Percentiles rank a stretch among this genome's conserved stretches.
phyloP scores from a whole-genome alignment of 257 asterid species.

The Solanum tarijense region DNA sequence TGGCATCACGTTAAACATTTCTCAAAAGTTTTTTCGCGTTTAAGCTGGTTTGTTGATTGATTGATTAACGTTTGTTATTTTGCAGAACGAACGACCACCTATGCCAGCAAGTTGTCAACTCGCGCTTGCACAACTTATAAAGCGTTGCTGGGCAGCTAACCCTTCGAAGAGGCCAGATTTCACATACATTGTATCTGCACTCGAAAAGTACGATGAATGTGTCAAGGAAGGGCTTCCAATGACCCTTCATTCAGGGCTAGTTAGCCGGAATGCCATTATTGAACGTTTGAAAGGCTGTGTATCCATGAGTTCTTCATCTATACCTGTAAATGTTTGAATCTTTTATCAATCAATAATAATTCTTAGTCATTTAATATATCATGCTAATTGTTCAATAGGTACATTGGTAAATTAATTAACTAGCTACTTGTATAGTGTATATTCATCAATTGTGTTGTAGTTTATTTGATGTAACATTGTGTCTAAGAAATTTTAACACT shows the following conservation, averaged over 20 bases:
- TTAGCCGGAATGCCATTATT: conserved; percentile 45
- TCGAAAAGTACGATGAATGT: conserved; percentile 75
- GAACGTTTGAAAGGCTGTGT: conserved; percentile 76
- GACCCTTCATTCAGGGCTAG: conserved; percentile 54
- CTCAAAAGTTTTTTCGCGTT: background rate
- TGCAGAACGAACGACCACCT: conserved; percentile 91
- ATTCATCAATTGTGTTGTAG: background rate
- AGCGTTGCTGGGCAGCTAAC: conserved; percentile 80
- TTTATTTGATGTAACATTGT: background rate
- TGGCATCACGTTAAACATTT: background rate
- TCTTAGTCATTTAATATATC: background rate
- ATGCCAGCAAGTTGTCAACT: conserved; percentile 84
- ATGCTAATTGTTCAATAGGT: background rate
- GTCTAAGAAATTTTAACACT: background rate
- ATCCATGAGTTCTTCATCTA: conserved; percentile 40
- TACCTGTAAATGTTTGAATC: conserved; percentile 65
- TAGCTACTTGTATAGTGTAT: background rate
- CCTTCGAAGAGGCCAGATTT: conserved; percentile 88
- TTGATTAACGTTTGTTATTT: background rate
- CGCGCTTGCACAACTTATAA: conserved; percentile 74
- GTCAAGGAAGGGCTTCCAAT: conserved; percentile 81
- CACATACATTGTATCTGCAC: conserved; percentile 52
- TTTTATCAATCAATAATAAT: background rate
- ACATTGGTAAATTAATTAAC: background rate
- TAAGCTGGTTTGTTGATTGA: background rate